A percentile compares a stretch with the other conserved stretches of the same genome.
Conservation (phyloP, 164 flowering plant genomes). For the Cinnamomum micranthum region DNA sequence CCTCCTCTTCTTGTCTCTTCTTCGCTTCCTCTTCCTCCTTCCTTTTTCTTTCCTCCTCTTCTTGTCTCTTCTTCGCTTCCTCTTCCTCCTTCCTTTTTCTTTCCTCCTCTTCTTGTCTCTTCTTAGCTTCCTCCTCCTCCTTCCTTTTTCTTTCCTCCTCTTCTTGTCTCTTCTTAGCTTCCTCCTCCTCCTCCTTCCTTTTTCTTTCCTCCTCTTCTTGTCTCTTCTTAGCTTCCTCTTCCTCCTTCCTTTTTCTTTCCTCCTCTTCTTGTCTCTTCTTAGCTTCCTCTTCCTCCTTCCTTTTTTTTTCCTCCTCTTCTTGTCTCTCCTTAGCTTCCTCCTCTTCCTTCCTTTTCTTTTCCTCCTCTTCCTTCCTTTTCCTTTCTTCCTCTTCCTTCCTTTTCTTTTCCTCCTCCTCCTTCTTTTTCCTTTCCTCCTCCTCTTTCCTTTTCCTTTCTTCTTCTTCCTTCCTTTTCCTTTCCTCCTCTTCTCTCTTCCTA, state of each 20-base stretch:
- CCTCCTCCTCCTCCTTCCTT: not conserved
- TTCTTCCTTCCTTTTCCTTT: not conserved
- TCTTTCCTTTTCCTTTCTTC: not conserved
- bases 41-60: constrained; percentile 11
- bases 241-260: too few relatives aligned
- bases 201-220: not conserved
- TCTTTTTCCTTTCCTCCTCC: not conserved
- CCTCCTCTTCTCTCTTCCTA: too few relatives aligned
- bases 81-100: constrained; percentile 2
- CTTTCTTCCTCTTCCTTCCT: too few relatives aligned
- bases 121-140: not conserved
- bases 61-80: constrained; percentile 11
- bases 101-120: too few relatives aligned
- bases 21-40: too few relatives aligned
- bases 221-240: too few relatives aligned
- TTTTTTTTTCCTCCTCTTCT: not conserved
- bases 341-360: too few relatives aligned
- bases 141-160: not conserved
- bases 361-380: too few relatives aligned
- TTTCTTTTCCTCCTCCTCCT: too few relatives aligned
- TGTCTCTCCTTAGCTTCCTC: too few relatives aligned
- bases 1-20: constrained; percentile 1
- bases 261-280: too few relatives aligned
- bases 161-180: not conserved
- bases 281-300: not conserved